Percentiles rank a stretch among this genome's conserved stretches.
Conservation (phyloP, 257 asterid species). For the Parsonsia alboflavescens region DNA sequence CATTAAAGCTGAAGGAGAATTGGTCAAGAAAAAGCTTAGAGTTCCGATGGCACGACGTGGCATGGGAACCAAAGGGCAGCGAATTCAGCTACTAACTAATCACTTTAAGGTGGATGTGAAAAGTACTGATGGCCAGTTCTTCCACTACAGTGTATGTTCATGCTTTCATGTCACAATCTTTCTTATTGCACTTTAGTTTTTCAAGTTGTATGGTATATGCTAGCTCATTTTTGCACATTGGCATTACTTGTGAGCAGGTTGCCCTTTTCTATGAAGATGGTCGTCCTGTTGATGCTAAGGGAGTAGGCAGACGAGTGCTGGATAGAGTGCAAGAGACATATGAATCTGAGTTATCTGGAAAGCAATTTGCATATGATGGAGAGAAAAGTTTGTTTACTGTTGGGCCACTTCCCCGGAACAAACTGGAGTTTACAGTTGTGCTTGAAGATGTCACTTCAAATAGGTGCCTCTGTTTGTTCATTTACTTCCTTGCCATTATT, state of each 20-base stretch:
- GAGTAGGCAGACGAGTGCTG: constrained; percentile 80
- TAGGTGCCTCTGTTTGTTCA: constrained; percentile 32
- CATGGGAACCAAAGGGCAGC: constrained; percentile 64
- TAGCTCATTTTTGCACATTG: background rate
- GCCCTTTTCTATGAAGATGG: constrained; percentile 91
- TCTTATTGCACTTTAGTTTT: background rate
- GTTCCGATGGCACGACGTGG: constrained; percentile 84
- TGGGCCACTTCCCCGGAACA: constrained; percentile 80
- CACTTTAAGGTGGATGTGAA: constrained; percentile 75
- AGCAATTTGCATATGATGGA: constrained; percentile 84
- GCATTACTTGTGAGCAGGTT: constrained; percentile 40
- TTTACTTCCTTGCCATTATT: background rate
- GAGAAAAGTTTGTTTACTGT: constrained; percentile 87
- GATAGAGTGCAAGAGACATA: constrained; percentile 79
- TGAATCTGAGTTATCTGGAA: constrained; percentile 66
- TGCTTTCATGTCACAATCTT: background rate
- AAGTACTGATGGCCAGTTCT: constrained; percentile 67
- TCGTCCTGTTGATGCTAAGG: constrained; percentile 88
- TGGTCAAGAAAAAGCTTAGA: constrained; percentile 48
- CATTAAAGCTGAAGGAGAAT: constrained; percentile 39
- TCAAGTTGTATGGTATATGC: background rate
- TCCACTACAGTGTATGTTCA: constrained; percentile 77
- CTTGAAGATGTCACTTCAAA: constrained; percentile 73
- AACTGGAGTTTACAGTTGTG: constrained; percentile 78
- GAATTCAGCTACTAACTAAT: constrained; percentile 66